phyloP scores from a whole-genome alignment of 148 eudicot genomes.

The Limonium bicolor region DNA sequence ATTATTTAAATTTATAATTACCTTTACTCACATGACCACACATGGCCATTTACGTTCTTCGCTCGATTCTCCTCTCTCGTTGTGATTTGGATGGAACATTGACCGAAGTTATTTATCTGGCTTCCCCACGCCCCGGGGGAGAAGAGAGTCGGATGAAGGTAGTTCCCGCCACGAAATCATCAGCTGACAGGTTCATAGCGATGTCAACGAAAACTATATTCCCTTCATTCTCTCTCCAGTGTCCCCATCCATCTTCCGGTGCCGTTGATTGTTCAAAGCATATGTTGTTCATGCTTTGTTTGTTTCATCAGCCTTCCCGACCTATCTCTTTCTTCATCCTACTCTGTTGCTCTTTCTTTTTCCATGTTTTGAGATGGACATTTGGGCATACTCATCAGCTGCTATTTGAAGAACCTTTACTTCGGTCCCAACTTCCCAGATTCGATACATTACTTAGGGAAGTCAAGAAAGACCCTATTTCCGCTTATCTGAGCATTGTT shows the following conservation, averaged over 20 bases:
- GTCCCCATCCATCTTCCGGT: neutral
- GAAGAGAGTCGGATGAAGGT: neutral
- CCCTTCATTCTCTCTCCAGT: neutral
- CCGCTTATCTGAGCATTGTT: neutral
- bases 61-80: neutral
- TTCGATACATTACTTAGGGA: neutral
- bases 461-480: conserved; percentile 2
- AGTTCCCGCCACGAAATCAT: conserved; percentile 5
- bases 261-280: too few relatives aligned
- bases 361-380: neutral
- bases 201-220: neutral
- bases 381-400: neutral
- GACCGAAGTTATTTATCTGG: neutral
- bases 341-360: neutral
- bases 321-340: neutral
- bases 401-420: neutral
- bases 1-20: neutral
- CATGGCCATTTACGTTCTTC: neutral
- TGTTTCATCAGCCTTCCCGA: too few relatives aligned
- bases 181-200: neutral
- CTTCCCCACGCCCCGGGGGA: neutral
- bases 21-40: neutral
- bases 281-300: too few relatives aligned
- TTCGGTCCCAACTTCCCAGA: too few relatives aligned
- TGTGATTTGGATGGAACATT: neutral